A percentile compares a stretch with the other conserved stretches of the same genome.
Evolutionary conservation across 176 grass and related monocot species (phyloP).

Genomic region (Rhynchospora pubera): DNA sequence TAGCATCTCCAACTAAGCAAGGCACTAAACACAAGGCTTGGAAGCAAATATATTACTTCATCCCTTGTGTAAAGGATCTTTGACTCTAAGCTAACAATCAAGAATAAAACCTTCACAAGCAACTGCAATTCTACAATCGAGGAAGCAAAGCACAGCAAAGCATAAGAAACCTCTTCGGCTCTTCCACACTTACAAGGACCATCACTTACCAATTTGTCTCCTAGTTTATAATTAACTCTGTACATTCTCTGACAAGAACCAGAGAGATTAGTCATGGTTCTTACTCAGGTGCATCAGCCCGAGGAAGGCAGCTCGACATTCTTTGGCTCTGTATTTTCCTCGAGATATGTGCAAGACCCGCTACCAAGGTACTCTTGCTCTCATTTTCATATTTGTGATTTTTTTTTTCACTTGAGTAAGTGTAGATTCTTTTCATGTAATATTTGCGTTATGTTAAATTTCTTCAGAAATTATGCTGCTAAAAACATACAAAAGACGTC

Average conservation of each 20-base stretch:
- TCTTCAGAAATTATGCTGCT: too few relatives aligned
- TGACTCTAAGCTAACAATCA: background rate
- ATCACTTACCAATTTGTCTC: too few relatives aligned
- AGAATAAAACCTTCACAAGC: conserved; percentile 1
- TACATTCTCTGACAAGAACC: too few relatives aligned
- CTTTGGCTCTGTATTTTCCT: conserved; percentile 52
- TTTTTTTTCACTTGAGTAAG: background rate
- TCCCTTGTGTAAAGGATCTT: conserved; percentile 27
- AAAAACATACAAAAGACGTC: background rate
- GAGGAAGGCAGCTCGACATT: conserved; percentile 17
- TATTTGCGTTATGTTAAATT: background rate
- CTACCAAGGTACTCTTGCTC: conserved; percentile 41
- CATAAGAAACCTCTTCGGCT: conserved; percentile 10
- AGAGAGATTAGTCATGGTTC: conserved; percentile 36
- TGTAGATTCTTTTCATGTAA: background rate
- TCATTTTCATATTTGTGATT: background rate
- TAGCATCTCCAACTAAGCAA: background rate
- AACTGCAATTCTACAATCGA: background rate
- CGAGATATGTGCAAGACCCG: conserved; percentile 70
- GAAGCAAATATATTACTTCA: background rate
- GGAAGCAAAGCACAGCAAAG: conserved; percentile 26
- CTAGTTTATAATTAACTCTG: too few relatives aligned
- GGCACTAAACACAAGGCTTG: background rate
- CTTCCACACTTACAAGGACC: background rate
- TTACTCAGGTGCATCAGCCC: conserved; percentile 41